These are phyloP conservation scores for Sesbania bispinosa DNA, from an alignment of 306 rosid species.

Conservation along the genomic window DNA sequence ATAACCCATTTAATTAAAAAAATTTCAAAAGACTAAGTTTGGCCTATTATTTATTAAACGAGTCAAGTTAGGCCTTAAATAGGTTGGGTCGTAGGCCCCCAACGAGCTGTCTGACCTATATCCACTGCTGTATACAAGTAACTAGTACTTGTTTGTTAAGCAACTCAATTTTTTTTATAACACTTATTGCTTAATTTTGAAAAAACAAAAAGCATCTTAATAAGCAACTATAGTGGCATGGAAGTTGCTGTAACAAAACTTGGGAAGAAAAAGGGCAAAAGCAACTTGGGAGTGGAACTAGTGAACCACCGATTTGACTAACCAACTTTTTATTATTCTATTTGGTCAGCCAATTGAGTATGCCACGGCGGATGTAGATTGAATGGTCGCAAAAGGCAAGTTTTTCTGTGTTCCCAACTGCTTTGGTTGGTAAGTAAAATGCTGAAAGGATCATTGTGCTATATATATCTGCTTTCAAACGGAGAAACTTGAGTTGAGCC, in stretches of 20 bases:
- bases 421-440: background rate
- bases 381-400: background rate
- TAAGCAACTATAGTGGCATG: too few species aligned
- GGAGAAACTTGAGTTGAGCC: background rate
- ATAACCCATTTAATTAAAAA: too few species aligned
- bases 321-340: background rate
- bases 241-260: background rate
- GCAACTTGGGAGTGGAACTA: background rate
- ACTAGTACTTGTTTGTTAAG: too few species aligned
- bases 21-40: too few species aligned
- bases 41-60: too few species aligned
- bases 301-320: background rate
- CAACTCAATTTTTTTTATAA: too few species aligned
- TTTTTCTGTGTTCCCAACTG: slow-evolving; percentile 22
- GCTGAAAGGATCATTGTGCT: background rate
- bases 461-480: slow-evolving; percentile 12
- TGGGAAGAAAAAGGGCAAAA: background rate
- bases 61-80: too few species aligned
- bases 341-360: background rate
- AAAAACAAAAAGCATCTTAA: too few species aligned
- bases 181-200: too few species aligned
- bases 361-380: background rate
- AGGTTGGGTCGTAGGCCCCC: too few species aligned
- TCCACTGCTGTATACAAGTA: too few species aligned
- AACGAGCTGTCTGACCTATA: too few species aligned